Base-by-base conservation (phyloP, 2,329 filamentous ascomycete species). In the Phaeosphaeria sp. region DNA sequence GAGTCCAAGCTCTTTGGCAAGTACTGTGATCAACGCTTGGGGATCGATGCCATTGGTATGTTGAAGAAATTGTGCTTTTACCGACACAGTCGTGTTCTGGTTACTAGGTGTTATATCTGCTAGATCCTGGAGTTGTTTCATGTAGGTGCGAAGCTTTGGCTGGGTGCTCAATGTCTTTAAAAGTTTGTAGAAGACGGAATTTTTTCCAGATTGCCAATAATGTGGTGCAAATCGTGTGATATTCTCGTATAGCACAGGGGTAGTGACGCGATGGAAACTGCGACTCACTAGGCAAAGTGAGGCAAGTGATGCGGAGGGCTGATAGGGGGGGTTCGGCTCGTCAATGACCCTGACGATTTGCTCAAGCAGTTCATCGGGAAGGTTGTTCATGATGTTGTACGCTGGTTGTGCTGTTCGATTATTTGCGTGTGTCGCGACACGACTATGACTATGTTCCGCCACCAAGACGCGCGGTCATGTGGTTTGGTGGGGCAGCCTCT, bases 271-370 rank as follows among this genome's bases (percentile, higher is more conserved):
- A 13, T 49, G 10, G 3, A 39, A 18, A 21, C 17, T 49, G 46
- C 23, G 47, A 20, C 17, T 49, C 6, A 49, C 25, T 18, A 49
- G 18, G 20, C 47, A 49, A 21, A 20, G 13, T 18, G 27, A 27
- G 27, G 47, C 58, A 57, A 60, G 54, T 60, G 59, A 36, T 56
- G 50, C 47, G 65, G 23, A 9, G 18, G 27, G 23, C 17, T 36
- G 25, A 22, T 36, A 20, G 6, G 47, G 33, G 3, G 11, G 27
- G 39, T 2, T n/a, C 15, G 36, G 36, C 36, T 39, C 36, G n/a
- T 39, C 22, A 39, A 23, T 36, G 21, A n/a, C 30, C 17, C 33
- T 41, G 10, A 51, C 20, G 13, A 55, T 51, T n/a, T 39, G 25
- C 18, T 36, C 11, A 41, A 50, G 53, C 21, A 55, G 18, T 23